A percentile compares a stretch with the other conserved stretches of the same genome.
phyloP scores from a whole-genome alignment of 768 basidiomycete species.

The Suillus paluster region DNA sequence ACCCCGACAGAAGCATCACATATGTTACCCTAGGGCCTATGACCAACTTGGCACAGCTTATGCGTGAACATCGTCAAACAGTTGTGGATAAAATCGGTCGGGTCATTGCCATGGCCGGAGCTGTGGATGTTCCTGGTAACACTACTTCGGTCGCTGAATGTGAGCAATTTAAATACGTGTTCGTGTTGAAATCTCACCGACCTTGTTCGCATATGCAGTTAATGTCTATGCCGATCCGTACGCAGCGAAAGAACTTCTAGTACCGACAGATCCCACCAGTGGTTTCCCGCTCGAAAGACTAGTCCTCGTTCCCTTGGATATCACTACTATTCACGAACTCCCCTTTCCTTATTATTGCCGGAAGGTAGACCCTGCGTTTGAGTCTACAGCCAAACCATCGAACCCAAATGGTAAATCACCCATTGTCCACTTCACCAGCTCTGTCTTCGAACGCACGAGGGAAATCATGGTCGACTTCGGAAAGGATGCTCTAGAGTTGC shows the following conservation, averaged over 20 bases:
- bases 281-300: conserved; percentile 69
- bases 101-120: conserved; percentile 93
- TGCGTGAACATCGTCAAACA: conserved; percentile 56
- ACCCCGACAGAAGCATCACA: conserved; percentile 58
- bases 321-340: conserved; percentile 81
- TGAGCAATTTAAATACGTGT: conserved; percentile 39
- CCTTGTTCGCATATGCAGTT: conserved; percentile 47
- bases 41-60: conserved; percentile 76
- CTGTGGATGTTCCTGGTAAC: conserved; percentile 90
- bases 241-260: conserved; percentile 73
- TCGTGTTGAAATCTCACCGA: conserved; percentile 4
- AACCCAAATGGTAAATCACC: conserved; percentile 52
- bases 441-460: conserved; percentile 75
- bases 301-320: conserved; percentile 76
- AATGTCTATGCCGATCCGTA: conserved; percentile 89
- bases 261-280: conserved; percentile 40
- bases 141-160: conserved; percentile 84
- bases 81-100: conserved; percentile 66
- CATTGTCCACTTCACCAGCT: conserved; percentile 76
- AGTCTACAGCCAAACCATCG: conserved; percentile 54
- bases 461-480: conserved; percentile 82
- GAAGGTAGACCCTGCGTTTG: conserved; percentile 65
- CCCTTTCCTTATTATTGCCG: conserved; percentile 67
- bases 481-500: conserved; percentile 86
- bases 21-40: conserved; percentile 79